A percentile compares a stretch with the other conserved stretches of the same genome.
These are phyloP conservation scores for Citeromyces nyonsensis DNA, from an alignment of 805 yeast genomes.

Conservation along the genomic window DNA sequence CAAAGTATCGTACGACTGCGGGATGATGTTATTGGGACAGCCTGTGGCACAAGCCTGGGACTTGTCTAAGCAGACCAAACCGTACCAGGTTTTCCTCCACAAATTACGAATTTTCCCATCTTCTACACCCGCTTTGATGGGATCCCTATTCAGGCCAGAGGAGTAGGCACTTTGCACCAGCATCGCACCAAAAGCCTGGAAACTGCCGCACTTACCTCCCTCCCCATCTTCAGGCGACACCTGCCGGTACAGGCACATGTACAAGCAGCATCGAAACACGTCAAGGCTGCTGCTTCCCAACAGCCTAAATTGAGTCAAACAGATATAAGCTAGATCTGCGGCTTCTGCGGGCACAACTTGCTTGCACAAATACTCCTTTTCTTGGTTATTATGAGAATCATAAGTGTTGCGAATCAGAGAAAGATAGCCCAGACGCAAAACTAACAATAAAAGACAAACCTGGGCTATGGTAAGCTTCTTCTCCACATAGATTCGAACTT, in stretches of 20 bases:
- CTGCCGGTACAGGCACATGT: slow-evolving; percentile 20
- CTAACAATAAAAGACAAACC: slow-evolving; percentile 21
- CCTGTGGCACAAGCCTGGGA: slow-evolving; percentile 25
- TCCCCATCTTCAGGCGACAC: slow-evolving; percentile 21
- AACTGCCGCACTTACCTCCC: slow-evolving; percentile 24
- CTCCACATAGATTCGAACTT: slow-evolving; percentile 15
- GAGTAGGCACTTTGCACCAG: slow-evolving; percentile 26
- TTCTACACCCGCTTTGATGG: slow-evolving; percentile 13
- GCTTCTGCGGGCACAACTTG: slow-evolving; percentile 23
- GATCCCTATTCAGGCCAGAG: slow-evolving; percentile 33
- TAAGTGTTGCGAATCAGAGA: slow-evolving; percentile 14
- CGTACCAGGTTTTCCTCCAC: slow-evolving; percentile 46
- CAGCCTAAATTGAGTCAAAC: slow-evolving; percentile 23
- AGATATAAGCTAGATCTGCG: slow-evolving; percentile 19
- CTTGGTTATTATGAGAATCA: slow-evolving; percentile 11
- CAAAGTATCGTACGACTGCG: slow-evolving; percentile 22
- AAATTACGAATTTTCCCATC: slow-evolving; percentile 25
- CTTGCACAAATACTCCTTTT: slow-evolving; percentile 15
- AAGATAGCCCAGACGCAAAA: slow-evolving; percentile 24
- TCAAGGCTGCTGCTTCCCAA: slow-evolving; percentile 20
- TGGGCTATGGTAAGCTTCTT: slow-evolving; percentile 23
- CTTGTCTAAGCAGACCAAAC: slow-evolving; percentile 22
- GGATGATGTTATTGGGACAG: slow-evolving; percentile 18
- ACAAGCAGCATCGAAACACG: slow-evolving; percentile 26
- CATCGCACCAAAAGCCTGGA: slow-evolving; percentile 20